A percentile compares a stretch with the other conserved stretches of the same genome.
phyloP scores from a whole-genome alignment of 495 filamentous ascomycete species.

The Delitschia confertaspora region DNA sequence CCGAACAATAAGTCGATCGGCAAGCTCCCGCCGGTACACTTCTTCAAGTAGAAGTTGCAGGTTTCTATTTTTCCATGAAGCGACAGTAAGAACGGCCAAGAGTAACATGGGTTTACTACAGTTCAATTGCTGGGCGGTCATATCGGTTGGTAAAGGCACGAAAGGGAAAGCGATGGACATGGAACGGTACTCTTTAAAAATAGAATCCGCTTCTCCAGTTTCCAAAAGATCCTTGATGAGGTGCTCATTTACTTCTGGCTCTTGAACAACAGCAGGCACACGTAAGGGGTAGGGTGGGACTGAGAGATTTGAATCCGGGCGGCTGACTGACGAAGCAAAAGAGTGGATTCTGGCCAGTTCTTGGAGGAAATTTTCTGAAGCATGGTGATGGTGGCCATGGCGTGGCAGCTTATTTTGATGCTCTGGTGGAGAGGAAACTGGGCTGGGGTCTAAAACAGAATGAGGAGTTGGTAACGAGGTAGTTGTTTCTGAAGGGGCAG shows the following conservation, averaged over 20 bases:
- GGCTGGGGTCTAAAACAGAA: too few species aligned
- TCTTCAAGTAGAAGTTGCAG: conserved; percentile 9
- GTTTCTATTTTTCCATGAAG: conserved; percentile 15
- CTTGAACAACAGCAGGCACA: too few species aligned
- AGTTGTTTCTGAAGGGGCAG: too few species aligned
- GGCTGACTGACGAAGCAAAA: too few species aligned
- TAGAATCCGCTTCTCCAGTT: conserved; percentile 7
- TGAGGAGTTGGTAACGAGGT: too few species aligned
- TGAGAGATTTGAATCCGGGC: too few species aligned
- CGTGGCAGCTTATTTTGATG: too few species aligned
- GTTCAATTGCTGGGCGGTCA: conserved; percentile 3
- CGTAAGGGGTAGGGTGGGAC: too few species aligned
- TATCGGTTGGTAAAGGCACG: conserved; percentile 6
- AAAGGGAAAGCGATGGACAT: conserved; percentile 16
- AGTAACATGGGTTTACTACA: conserved; percentile 15
- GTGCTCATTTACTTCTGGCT: conserved; percentile 5
- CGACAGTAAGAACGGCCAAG: conserved; percentile 14
- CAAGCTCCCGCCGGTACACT: conserved; percentile 13
- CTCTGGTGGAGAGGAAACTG: too few species aligned
- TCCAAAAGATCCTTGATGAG: conserved; percentile 1
- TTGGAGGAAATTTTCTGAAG: too few species aligned
- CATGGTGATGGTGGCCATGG: too few species aligned
- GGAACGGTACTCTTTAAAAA: conserved; percentile 12
- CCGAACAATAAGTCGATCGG: conserved; percentile 15
- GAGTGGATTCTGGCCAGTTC: too few species aligned